Conservation (phyloP, 73 alveolate species). For the Stentor coeruleus region DNA sequence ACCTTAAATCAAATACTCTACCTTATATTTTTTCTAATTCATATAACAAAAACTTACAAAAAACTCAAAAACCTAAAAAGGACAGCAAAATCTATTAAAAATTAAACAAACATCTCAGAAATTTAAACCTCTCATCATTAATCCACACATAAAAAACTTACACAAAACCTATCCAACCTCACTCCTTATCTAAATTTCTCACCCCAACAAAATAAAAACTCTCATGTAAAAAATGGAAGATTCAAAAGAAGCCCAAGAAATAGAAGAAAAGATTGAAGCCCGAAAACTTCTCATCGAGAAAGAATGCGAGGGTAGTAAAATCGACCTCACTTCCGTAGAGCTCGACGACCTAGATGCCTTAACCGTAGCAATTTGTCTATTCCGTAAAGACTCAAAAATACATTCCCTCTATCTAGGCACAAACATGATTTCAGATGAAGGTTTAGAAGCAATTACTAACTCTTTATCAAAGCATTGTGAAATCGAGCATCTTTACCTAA, state of each 20-base stretch:
- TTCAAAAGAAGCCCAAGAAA: neutral
- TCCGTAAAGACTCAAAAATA: neutral
- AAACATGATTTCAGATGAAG: slow-evolving; percentile 24
- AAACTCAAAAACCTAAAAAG: too few species aligned
- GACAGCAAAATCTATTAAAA: too few species aligned
- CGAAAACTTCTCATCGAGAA: neutral
- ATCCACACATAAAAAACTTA: neutral
- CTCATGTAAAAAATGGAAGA: neutral
- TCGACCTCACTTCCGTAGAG: slow-evolving; percentile 10
- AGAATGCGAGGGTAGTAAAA: slow-evolving; percentile 8
- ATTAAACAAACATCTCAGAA: too few species aligned
- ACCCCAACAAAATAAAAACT: neutral
- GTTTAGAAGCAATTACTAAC: slow-evolving; percentile 17
- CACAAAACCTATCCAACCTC: neutral
- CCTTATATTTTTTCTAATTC: too few species aligned
- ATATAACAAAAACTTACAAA: too few species aligned
- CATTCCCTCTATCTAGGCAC: slow-evolving; percentile 25
- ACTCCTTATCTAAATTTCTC: neutral
- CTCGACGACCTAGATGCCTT: slow-evolving; percentile 28
- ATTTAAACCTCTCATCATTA: too few species aligned
- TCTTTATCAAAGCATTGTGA: slow-evolving; percentile 21
- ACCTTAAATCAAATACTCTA: too few species aligned
- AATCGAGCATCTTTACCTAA: slow-evolving; percentile 9
- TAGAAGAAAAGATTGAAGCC: slow-evolving; percentile 5
- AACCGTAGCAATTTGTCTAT: slow-evolving; percentile 19